These are phyloP conservation scores for Colletotrichum somersetense DNA, from an alignment of 2,329 filamentous ascomycete species.

Conservation along the genomic window DNA sequence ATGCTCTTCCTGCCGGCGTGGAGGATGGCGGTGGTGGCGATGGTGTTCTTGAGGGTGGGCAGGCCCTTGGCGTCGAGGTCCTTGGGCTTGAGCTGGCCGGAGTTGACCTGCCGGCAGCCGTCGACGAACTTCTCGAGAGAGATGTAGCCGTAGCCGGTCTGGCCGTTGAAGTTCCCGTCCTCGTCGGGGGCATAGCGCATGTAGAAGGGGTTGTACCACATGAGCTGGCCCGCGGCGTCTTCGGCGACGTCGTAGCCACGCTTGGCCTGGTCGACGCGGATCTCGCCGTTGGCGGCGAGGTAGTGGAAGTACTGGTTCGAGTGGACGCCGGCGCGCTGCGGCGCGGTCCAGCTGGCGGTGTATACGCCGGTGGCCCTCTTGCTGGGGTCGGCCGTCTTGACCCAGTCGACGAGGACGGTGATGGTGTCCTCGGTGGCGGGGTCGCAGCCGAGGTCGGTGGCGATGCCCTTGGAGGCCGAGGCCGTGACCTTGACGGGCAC, in stretches of 20 bases:
- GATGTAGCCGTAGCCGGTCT: slow-evolving; percentile 92
- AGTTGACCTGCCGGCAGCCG: slow-evolving; percentile 82
- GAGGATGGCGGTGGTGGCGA: slow-evolving; percentile 91
- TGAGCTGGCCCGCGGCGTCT: slow-evolving; percentile 76
- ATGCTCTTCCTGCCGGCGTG: slow-evolving; percentile 88
- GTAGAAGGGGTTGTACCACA: slow-evolving; percentile 96
- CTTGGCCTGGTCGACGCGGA: slow-evolving; percentile 93
- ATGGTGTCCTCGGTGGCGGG: slow-evolving; percentile 92
- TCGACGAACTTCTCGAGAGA: slow-evolving; percentile 98
- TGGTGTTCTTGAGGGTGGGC: slow-evolving; percentile 88
- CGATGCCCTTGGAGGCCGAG: slow-evolving; percentile 82
- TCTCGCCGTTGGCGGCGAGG: slow-evolving; percentile 85
- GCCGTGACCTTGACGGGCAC: slow-evolving; percentile 83
- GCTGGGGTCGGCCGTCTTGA: slow-evolving; percentile 74
- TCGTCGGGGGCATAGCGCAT: slow-evolving; percentile 96
- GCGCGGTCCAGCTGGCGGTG: slow-evolving; percentile 94
- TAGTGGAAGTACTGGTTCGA: slow-evolving; percentile 98
- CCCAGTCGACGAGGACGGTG: slow-evolving; percentile 90
- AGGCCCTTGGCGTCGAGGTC: slow-evolving; percentile 84
- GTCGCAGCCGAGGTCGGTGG: slow-evolving; percentile 82
- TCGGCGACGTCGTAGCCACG: slow-evolving; percentile 95
- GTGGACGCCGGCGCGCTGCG: slow-evolving; percentile 93
- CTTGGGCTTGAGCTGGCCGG: slow-evolving; percentile 76
- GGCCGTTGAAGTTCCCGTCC: slow-evolving; percentile 92
- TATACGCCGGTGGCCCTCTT: slow-evolving; percentile 90